Base-by-base conservation (phyloP, 768 basidiomycete species). In the Arthromyces matolae region DNA sequence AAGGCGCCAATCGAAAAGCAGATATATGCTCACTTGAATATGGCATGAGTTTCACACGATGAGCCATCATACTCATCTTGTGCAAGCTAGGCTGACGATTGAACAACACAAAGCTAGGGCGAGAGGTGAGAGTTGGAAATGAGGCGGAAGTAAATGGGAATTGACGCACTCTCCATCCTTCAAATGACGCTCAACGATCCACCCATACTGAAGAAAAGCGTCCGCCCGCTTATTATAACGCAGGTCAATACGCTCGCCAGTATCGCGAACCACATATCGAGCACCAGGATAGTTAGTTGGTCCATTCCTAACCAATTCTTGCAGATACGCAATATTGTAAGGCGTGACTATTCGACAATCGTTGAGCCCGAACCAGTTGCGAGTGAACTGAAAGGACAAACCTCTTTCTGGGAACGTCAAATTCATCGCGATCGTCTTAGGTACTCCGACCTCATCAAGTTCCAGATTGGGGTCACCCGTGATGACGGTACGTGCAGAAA, bases 51-150 rank as follows among this genome's bases (percentile, higher is more conserved):
- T 89, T 92, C 24, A 98, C 90, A 28, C 94, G 84, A 72, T 98
- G 96, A 67, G 90, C 90, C 96, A 98, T 98, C 96, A 98, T 98
- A 77, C 93, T 95, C 96, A 98, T 98, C 69, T 99, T 99, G 68
- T 99, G 96, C 67, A 98, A 69, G 78, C 85, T 89, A 9, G 96
- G 96, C 64, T 99, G 96, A 44, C 96, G 94, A 66, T 99, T 98
- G 74, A 99, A 98, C 43, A 99, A 72, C 18, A 97, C 89, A 56
- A 75, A 93, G 61, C 91, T 93, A 51, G 5, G 28, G 31, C 45
- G 18, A 10, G n/a, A n/a, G 33, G 12, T 14, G 9, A 42, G 59
- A 0, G 58, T 31, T 33, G 28, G 27, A 16, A 29, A 18, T 1
- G 20, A 14, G 5, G 55, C 23, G 31, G 38, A 24, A 1, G n/a